Base-by-base conservation (phyloP, 2,329 filamentous ascomycete genomes). In the Akanthomyces muscarius region DNA sequence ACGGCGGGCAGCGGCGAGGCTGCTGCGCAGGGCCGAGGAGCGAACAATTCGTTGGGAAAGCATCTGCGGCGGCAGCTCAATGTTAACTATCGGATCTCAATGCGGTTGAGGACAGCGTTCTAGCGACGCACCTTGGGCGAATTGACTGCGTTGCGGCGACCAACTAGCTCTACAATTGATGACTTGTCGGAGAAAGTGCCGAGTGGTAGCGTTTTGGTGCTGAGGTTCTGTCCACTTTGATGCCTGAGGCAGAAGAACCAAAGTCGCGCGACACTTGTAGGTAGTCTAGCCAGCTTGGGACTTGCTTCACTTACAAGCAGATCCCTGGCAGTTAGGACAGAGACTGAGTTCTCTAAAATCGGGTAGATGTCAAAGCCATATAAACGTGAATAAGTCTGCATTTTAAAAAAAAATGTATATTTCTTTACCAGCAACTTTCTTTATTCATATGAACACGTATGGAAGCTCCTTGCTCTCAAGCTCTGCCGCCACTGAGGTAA, bases 11-110 rank as follows among this genome's bases (percentile, higher is more conserved):
- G 78, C 76, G 64, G 78, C 74, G 60, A 81, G 74, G 66, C 78
- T 73, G 64, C 75, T 77, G 71, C 79, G 78, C 69, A 74, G 70
- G 69, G 75, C 74, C 68, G 74, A 76, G 68, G 75, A 80, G 77
- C 82, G 82, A 70, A 77, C 80, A 75, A 88, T 77, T 78, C 83
- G 82, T 77, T 81, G 81, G 68, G 81, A 78, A 74, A 88, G 80
- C 86, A 88, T 88, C 85, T 88, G 71, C 16, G 56, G 18, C 30
- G 57, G 45, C 28, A 23, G n/a, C 30, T 54, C 30, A 54, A 48
- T 23, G 54, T 64, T 64, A 69, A 67, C 68, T 66, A 63, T 53
- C 0, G 10, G 44, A 7, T 44, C 11, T 7, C 3, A 7, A 8
- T 42, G 7, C 16, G 30, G 18, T 50, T 21, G 2, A 33, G 14